These are phyloP conservation scores for Penicillium cataractarum DNA, from an alignment of 495 filamentous ascomycete genomes.

Conservation along the genomic window DNA sequence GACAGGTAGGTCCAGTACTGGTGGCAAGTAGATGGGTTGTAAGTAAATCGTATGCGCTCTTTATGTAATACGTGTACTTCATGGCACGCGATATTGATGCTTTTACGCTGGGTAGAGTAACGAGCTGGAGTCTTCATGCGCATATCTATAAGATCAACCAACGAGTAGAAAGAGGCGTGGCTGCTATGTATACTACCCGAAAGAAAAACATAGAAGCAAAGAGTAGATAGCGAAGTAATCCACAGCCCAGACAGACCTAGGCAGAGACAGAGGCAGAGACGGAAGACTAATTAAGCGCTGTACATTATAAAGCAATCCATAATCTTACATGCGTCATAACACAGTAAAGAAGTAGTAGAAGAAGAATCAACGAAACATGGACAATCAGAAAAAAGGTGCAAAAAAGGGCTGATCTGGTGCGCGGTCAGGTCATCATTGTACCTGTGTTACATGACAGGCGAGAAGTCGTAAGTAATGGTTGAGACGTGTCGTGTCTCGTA, in stretches of 20 bases:
- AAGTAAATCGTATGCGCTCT: too few relatives aligned
- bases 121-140: too few relatives aligned
- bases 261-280: not conserved
- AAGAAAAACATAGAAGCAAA: too few relatives aligned
- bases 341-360: not conserved
- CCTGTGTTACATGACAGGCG: slow-evolving; percentile 1
- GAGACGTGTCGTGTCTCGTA: not conserved
- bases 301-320: slow-evolving; percentile 20
- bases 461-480: not conserved
- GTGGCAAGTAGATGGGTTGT: too few relatives aligned
- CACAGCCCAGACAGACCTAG: not conserved
- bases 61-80: too few relatives aligned
- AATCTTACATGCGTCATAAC: slow-evolving; percentile 18
- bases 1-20: too few relatives aligned
- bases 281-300: slow-evolving; percentile 14
- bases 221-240: not conserved
- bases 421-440: slow-evolving; percentile 1
- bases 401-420: not conserved
- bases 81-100: too few relatives aligned
- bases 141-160: too few relatives aligned
- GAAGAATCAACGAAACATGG: not conserved
- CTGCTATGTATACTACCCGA: too few relatives aligned
- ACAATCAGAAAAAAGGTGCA: not conserved
- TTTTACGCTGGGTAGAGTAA: too few relatives aligned
- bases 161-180: too few relatives aligned